Percentiles rank a stretch among this genome's conserved stretches.
Conservation (phyloP, 371 early-diverging fungal species). For the Synchytrium microbalum region DNA sequence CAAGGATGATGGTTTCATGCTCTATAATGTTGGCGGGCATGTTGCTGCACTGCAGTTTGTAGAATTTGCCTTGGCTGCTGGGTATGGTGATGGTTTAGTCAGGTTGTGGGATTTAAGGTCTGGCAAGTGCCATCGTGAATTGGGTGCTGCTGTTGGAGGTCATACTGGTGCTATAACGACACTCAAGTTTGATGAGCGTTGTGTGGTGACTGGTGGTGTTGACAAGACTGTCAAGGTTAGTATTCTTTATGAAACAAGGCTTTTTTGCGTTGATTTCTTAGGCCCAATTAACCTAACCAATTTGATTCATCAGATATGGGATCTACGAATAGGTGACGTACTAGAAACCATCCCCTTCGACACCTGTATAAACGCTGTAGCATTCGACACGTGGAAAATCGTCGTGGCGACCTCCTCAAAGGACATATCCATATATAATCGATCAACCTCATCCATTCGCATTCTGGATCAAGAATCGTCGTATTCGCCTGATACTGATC, state of each 20-base stretch:
- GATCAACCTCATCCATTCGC: conserved; percentile 7
- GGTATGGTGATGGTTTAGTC: conserved; percentile 77
- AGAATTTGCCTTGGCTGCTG: conserved; percentile 74
- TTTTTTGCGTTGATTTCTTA: no score
- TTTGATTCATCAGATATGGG: conserved; percentile 59
- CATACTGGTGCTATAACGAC: conserved; percentile 64
- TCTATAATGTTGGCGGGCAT: conserved; percentile 35
- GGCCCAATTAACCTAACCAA: background rate
- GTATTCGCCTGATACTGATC: conserved; percentile 39
- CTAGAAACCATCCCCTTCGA: conserved; percentile 17
- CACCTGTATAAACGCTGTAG: conserved; percentile 18
- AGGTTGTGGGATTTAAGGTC: conserved; percentile 84
- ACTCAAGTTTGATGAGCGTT: conserved; percentile 68
- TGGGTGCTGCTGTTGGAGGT: conserved; percentile 35
- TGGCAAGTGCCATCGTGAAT: conserved; percentile 66
- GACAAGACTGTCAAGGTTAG: conserved; percentile 67
- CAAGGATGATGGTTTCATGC: conserved; percentile 8
- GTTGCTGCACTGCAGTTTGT: conserved; percentile 70
- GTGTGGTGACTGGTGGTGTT: conserved; percentile 67
- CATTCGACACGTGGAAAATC: conserved; percentile 16
- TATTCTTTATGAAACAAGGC: conserved; percentile 12
- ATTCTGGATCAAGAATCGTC: background rate
- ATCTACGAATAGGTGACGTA: conserved; percentile 51
- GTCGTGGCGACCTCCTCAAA: conserved; percentile 17
- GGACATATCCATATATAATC: conserved; percentile 16